phyloP scores from a whole-genome alignment of 345 rosid species.

The Euphorbia tirucalli region DNA sequence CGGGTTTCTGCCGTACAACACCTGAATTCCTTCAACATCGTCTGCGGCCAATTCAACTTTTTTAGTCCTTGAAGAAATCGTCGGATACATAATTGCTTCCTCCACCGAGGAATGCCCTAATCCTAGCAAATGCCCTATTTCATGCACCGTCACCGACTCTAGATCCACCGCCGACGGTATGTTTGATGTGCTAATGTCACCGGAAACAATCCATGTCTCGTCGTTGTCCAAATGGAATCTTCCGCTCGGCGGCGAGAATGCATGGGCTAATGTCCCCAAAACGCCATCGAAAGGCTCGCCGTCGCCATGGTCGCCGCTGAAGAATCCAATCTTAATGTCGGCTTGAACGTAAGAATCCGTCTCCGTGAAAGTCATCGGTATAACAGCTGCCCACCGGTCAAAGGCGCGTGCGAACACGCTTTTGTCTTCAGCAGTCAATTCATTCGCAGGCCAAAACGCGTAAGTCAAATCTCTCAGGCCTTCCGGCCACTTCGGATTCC shows the following conservation, averaged over 20 bases:
- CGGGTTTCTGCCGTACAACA: constrained; percentile 76
- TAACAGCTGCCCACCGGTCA: constrained; percentile 64
- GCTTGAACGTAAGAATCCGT: constrained; percentile 31
- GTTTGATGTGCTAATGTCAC: constrained; percentile 33
- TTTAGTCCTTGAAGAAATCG: constrained; percentile 55
- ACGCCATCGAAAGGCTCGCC: constrained; percentile 92
- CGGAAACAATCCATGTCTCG: constrained; percentile 71
- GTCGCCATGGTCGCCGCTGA: constrained; percentile 79
- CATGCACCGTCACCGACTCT: constrained; percentile 92
- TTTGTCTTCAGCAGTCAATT: constrained; percentile 45
- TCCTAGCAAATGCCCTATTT: constrained; percentile 91
- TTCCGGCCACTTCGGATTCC: constrained; percentile 67
- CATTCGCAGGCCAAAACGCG: constrained; percentile 52
- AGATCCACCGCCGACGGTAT: constrained; percentile 60
- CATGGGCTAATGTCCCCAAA: constrained; percentile 84
- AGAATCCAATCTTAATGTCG: constrained; percentile 71
- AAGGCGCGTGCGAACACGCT: constrained; percentile 70
- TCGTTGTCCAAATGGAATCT: constrained; percentile 66
- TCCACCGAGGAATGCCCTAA: constrained; percentile 85
- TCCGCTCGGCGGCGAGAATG: constrained; percentile 87
- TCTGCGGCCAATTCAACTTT: constrained; percentile 60
- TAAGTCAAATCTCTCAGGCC: constrained; percentile 50
- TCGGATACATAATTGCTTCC: constrained; percentile 79
- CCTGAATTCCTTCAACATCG: constrained; percentile 69
- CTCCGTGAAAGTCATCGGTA: constrained; percentile 57